These are phyloP conservation scores for Capsicum chinense DNA, from an alignment of 257 asterid species.

Conservation along the genomic window DNA sequence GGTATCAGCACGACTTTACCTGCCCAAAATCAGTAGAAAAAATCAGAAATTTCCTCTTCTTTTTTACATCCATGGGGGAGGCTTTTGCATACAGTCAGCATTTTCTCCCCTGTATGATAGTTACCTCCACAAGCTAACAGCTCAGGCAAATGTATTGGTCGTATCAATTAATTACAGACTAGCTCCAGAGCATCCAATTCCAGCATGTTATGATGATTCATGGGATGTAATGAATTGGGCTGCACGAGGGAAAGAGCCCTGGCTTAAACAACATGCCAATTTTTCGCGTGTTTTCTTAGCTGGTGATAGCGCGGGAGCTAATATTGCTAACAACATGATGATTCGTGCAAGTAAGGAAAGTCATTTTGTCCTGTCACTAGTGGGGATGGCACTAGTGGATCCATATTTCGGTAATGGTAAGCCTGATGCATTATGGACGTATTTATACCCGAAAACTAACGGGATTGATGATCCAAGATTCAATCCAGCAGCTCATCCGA, in stretches of 20 bases:
- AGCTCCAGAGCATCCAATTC: conserved; percentile 74
- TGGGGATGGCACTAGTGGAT: conserved; percentile 62
- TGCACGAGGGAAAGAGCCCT: conserved; percentile 53
- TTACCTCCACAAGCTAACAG: conserved; percentile 48
- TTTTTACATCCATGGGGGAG: conserved; percentile 89
- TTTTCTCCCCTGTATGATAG: conserved; percentile 56
- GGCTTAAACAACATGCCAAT: conserved; percentile 62
- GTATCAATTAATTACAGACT: conserved; percentile 69
- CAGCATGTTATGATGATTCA: conserved; percentile 71
- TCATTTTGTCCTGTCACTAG: background rate
- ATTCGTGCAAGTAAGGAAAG: conserved; percentile 37
- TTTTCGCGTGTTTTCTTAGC: conserved; percentile 55
- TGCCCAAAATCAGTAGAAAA: conserved; percentile 44
- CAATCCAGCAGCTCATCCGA: conserved; percentile 63
- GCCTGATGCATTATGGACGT: conserved; percentile 50
- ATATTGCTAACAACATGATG: conserved; percentile 60
- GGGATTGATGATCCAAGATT: conserved; percentile 62
- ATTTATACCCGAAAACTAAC: conserved; percentile 16
- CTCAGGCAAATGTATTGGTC: conserved; percentile 52
- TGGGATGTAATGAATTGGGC: conserved; percentile 65
- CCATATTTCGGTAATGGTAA: conserved; percentile 62
- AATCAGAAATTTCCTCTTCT: conserved; percentile 58
- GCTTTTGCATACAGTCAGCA: conserved; percentile 58
- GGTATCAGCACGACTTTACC: conserved; percentile 62
- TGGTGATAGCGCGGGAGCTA: conserved; percentile 93